Conservation (phyloP, 495 filamentous ascomycete genomes). For the Penicillium angulare region DNA sequence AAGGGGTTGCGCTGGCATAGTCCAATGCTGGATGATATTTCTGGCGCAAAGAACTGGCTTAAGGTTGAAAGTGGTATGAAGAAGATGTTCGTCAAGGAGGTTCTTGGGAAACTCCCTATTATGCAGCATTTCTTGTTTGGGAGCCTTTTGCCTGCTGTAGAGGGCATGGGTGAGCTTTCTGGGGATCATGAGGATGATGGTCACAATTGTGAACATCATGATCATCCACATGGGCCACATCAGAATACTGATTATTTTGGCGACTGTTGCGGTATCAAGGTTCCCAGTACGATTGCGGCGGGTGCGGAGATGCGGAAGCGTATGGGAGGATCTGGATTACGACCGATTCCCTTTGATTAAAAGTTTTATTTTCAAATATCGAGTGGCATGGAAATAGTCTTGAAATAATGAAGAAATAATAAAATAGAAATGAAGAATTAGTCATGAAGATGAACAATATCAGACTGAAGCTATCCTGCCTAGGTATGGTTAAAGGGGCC, state of each 20-base stretch:
- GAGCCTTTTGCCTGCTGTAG: constrained; percentile 69
- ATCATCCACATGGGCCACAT: constrained; percentile 57
- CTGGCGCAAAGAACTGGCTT: constrained; percentile 81
- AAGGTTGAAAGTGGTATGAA: constrained; percentile 96
- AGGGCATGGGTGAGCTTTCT: constrained; percentile 67
- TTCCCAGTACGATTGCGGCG: constrained; percentile 88
- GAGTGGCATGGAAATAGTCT: no score
- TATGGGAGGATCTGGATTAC: constrained; percentile 58
- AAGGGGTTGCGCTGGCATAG: constrained; percentile 95
- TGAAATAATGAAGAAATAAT: no score
- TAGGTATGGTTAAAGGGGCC: no score
- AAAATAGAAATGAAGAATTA: no score
- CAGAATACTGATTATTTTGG: constrained; percentile 67
- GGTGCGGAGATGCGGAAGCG: constrained; percentile 81
- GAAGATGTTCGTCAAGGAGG: constrained; percentile 92
- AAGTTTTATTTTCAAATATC: no score
- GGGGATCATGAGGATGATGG: constrained; percentile 51
- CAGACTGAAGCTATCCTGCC: no score
- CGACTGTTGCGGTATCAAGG: constrained; percentile 98
- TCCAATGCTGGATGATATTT: constrained; percentile 98
- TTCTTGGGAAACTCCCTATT: constrained; percentile 89
- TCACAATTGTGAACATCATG: constrained; percentile 58
- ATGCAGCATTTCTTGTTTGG: constrained; percentile 99
- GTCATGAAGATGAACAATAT: no score
- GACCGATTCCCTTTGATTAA: constrained; percentile 91